phyloP scores from a whole-genome alignment of 1,139 yeast species.

The Pichia terricola region DNA sequence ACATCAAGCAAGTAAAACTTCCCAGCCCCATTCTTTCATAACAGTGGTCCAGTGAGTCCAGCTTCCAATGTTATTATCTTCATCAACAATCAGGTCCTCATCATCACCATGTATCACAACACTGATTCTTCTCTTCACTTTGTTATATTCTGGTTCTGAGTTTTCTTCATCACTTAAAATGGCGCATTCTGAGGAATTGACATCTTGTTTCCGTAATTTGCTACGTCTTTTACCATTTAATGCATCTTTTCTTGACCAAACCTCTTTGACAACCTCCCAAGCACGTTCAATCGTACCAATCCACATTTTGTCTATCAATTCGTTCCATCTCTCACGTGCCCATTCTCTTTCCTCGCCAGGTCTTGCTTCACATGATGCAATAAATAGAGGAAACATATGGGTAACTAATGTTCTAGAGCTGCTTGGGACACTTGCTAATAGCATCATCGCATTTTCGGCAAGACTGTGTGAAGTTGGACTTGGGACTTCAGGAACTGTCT shows the following conservation, averaged over 20 bases:
- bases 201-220: constrained; percentile 5
- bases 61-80: constrained; percentile 34
- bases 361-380: constrained; percentile 56
- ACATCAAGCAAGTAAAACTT: constrained; percentile 37
- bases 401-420: constrained; percentile 47
- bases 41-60: constrained; percentile 60
- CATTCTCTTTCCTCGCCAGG: constrained; percentile 52
- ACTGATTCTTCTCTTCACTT: constrained; percentile 25
- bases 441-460: constrained; percentile 50
- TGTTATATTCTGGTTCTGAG: constrained; percentile 14
- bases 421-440: constrained; percentile 54
- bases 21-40: constrained; percentile 74
- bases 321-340: constrained; percentile 51
- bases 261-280: constrained; percentile 59
- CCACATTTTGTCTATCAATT: constrained; percentile 47
- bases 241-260: constrained; percentile 54
- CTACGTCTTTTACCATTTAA: constrained; percentile 19
- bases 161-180: constrained; percentile 19
- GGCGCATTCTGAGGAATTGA: not conserved
- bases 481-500: constrained; percentile 63
- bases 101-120: constrained; percentile 35
- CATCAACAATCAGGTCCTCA: constrained; percentile 25
- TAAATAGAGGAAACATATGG: constrained; percentile 55
- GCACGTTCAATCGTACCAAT: constrained; percentile 59
- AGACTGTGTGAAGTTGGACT: constrained; percentile 43